Conservation (phyloP, 1,284 basidiomycete species). For the Ceratobasidium sp. region DNA sequence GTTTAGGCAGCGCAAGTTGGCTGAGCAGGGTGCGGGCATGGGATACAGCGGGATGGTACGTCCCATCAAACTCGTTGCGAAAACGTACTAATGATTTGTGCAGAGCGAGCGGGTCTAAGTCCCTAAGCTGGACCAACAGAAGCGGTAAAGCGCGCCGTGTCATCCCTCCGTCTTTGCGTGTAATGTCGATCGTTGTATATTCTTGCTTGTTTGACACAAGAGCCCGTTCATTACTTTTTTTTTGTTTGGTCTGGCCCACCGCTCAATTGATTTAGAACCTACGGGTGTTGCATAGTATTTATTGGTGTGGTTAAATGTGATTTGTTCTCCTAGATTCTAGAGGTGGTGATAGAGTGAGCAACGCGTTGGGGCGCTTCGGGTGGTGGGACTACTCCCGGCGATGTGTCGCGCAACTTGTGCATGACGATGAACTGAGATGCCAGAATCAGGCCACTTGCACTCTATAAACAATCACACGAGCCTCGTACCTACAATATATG, state of each 20-base stretch:
- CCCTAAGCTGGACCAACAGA: too few relatives aligned
- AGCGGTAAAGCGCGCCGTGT: not conserved
- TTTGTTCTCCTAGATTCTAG: too few relatives aligned
- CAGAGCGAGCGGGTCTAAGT: conserved; percentile 29
- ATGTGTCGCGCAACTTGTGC: too few relatives aligned
- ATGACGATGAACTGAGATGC: too few relatives aligned
- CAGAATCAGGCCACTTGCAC: too few relatives aligned
- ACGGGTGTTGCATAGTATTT: too few relatives aligned
- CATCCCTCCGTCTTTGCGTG: not conserved
- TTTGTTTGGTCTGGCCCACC: not conserved
- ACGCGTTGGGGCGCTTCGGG: too few relatives aligned
- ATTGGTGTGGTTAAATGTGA: not conserved
- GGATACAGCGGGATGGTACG: conserved; percentile 67
- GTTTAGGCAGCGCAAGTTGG: conserved; percentile 75
- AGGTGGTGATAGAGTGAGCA: too few relatives aligned
- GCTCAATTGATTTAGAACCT: too few relatives aligned
- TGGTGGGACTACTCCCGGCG: too few relatives aligned
- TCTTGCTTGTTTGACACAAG: conserved; percentile 35
- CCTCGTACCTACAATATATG: too few relatives aligned
- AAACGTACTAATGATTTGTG: not conserved
- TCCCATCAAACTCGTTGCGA: not conserved
- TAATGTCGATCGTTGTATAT: not conserved
- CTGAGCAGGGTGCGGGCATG: conserved; percentile 64
- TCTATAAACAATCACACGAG: too few relatives aligned
- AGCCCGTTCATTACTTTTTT: conserved; percentile 6